Conservation (phyloP, 2,329 filamentous ascomycete species). For the Lachnellula arida region DNA sequence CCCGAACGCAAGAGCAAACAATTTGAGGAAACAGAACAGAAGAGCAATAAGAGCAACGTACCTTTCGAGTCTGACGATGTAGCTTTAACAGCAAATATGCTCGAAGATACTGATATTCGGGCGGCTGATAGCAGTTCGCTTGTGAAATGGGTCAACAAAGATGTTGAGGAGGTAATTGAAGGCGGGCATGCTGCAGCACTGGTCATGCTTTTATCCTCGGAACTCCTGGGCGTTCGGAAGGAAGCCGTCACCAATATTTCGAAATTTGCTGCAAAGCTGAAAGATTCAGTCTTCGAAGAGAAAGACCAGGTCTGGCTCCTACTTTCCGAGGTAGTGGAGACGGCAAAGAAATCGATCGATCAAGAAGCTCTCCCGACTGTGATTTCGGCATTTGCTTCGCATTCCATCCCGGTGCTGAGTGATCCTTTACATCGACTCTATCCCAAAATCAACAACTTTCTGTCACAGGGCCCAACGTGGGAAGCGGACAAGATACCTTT, state of each 20-base stretch:
- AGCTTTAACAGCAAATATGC: conserved; percentile 12
- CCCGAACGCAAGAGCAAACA: conserved; percentile 9
- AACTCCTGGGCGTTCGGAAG: conserved; percentile 69
- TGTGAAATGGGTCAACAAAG: conserved; percentile 67
- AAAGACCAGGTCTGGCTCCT: conserved; percentile 75
- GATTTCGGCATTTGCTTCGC: conserved; percentile 69
- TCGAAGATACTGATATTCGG: conserved; percentile 6
- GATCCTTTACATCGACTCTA: conserved; percentile 81
- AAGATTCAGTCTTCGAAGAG: conserved; percentile 68
- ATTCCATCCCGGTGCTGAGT: conserved; percentile 63
- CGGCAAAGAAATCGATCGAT: conserved; percentile 52
- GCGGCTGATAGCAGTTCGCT: conserved; percentile 47
- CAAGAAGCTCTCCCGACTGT: conserved; percentile 63
- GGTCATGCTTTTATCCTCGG: conserved; percentile 70
- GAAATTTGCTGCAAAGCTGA: conserved; percentile 58
- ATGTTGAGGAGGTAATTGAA: conserved; percentile 72
- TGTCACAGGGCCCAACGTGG: conserved; percentile 76
- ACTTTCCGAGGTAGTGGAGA: conserved; percentile 75
- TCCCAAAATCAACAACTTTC: conserved; percentile 77
- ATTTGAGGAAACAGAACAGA: background rate
- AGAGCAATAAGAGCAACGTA: background rate
- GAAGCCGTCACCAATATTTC: conserved; percentile 69
- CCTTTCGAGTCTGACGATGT: conserved; percentile 14
- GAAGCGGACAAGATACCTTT: conserved; percentile 67
- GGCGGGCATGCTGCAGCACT: conserved; percentile 68